These are phyloP conservation scores for Paecilomyces sp. DNA, from an alignment of 2,329 filamentous ascomycete species.

Conservation along the genomic window DNA sequence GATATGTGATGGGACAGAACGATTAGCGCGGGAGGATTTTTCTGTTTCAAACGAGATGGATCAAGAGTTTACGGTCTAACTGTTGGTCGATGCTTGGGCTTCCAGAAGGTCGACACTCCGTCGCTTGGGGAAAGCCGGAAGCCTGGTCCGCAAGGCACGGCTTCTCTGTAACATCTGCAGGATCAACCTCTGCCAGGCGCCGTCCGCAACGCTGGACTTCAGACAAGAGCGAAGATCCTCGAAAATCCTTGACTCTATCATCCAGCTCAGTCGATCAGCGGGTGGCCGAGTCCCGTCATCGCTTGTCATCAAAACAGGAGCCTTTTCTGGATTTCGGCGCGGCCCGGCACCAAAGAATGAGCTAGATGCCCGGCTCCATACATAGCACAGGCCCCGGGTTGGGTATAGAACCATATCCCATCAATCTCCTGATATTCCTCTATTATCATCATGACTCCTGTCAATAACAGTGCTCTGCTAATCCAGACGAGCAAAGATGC, in stretches of 20 bases:
- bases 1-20: background rate
- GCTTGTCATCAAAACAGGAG: background rate
- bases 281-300: background rate
- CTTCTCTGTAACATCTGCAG: background rate
- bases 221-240: background rate
- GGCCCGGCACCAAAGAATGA: background rate
- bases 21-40: background rate
- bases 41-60: constrained; percentile 1
- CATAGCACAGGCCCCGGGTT: background rate
- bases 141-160: background rate
- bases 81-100: background rate
- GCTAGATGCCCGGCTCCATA: background rate
- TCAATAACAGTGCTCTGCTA: no score
- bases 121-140: background rate
- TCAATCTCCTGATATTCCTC: background rate
- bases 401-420: background rate
- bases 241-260: background rate
- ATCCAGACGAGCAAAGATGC: background rate
- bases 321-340: background rate
- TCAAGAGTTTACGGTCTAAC: background rate
- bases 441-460: background rate
- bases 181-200: background rate
- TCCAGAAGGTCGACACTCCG: background rate
- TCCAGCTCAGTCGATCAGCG: background rate
- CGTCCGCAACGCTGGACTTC: background rate